Evolutionary conservation across 768 basidiomycete species (phyloP).

Genomic region (Pholiota molesta): DNA sequence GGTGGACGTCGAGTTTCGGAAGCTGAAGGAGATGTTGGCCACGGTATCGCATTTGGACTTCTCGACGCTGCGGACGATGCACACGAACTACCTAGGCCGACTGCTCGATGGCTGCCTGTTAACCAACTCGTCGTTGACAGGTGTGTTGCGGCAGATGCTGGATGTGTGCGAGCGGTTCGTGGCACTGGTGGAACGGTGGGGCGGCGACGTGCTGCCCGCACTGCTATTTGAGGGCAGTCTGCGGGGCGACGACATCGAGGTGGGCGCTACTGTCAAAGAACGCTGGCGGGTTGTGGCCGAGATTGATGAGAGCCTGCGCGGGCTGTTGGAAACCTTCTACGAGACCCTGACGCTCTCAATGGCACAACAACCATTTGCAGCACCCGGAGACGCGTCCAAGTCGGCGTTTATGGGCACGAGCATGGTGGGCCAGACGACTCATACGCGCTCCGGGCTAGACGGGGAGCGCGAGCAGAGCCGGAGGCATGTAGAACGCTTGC

Average conservation of each 20-base stretch:
- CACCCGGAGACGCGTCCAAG: constrained; percentile 69
- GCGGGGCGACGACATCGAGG: constrained; percentile 51
- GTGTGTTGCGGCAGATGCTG: constrained; percentile 70
- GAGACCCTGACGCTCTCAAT: constrained; percentile 78
- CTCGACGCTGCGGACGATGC: constrained; percentile 80
- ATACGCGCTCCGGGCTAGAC: constrained; percentile 52
- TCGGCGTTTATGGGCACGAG: constrained; percentile 62
- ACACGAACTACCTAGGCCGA: constrained; percentile 79
- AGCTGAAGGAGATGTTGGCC: constrained; percentile 61
- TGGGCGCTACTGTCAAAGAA: constrained; percentile 76
- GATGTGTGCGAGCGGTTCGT: constrained; percentile 86
- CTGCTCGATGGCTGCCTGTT: constrained; percentile 80
- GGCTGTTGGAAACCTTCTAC: constrained; percentile 75
- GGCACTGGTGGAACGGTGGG: constrained; percentile 91
- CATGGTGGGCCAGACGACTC: constrained; percentile 55
- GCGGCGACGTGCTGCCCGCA: constrained; percentile 86
- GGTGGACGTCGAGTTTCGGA: constrained; percentile 79
- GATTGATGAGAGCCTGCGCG: constrained; percentile 76
- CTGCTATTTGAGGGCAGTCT: constrained; percentile 82
- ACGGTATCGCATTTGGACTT: constrained; percentile 66
- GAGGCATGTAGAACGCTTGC: constrained; percentile 79
- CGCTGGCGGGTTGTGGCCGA: constrained; percentile 69
- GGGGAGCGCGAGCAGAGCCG: constrained; percentile 65
- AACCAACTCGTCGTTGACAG: constrained; percentile 62
- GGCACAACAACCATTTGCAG: constrained; percentile 70